Evolutionary conservation across 1,139 yeast genomes (phyloP), one percentile per base, ranked within the genome.

Genomic region (Zygosaccharomyces pseudobailii): DNA sequence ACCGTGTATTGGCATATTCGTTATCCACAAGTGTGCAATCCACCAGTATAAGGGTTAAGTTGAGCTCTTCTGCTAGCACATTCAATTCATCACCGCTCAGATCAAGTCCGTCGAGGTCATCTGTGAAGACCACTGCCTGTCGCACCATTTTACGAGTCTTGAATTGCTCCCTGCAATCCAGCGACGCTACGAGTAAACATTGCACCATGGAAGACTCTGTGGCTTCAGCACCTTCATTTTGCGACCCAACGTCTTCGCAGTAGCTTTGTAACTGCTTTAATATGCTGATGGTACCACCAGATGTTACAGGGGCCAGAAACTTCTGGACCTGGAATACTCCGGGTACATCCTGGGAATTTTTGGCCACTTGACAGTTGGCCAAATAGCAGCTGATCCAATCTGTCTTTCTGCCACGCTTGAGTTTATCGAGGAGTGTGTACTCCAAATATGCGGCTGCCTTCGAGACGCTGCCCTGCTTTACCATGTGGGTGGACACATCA

Each of bases 71-170:
- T 32, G 51, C 55, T 28, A 58, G 49, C 13, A 57, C 53, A 3
- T 49, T 53, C 22, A 60, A 48, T 33, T 65, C 66, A 3, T 55
- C 61, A 5, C 56, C 63, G 13, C 55, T 61, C 45, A 71, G 63
- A 31, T 67, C 71, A n/a, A 73, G 58, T 0, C 74, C 71, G 32
- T 63, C 55, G 19, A 58, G 46, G 20, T 67, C 76, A 50, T 74
- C 72, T 8, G 84, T 73, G 19, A 80, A 61, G 5, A 82, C 66
- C 30, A 76, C 70, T 27, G 82, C 61, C 54, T 65, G 69, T 53
- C 65, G 67, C 35, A 55, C 52, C 52, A 65, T 63, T 53, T 71
- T 72, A 33, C 67, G 60, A 28, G 61, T 61, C 27, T 58, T 53
- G 48, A 73, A 69, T 35, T 59, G 55, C 8, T 56, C 61, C 22